Conservation (phyloP, 2,329 filamentous ascomycete species). For the Aspergillus sp. region DNA sequence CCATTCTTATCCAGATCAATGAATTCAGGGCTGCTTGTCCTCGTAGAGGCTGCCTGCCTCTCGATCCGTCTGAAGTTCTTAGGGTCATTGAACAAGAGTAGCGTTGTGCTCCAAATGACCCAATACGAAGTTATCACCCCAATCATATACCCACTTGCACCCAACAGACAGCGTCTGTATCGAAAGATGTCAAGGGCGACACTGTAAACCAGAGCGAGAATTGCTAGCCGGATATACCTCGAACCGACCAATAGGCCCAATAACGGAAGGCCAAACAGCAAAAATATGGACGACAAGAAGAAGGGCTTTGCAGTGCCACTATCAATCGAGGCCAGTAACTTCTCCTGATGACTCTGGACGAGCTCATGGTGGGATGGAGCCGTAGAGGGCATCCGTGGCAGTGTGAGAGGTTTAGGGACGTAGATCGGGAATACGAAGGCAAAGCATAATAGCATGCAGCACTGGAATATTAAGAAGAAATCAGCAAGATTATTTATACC, state of each 20-base stretch:
- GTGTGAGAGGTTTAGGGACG: neutral
- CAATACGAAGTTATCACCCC: constrained; percentile 49
- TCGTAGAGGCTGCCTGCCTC: constrained; percentile 14
- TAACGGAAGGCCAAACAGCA: constrained; percentile 31
- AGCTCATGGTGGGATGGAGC: constrained; percentile 22
- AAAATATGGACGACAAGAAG: constrained; percentile 28
- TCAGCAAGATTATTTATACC: too few relatives aligned
- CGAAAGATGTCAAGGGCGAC: constrained; percentile 38
- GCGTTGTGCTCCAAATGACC: constrained; percentile 44
- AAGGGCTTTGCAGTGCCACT: constrained; percentile 25
- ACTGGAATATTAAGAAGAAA: too few relatives aligned
- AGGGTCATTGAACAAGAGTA: constrained; percentile 49
- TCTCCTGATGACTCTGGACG: constrained; percentile 13
- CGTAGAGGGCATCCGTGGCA: constrained; percentile 17
- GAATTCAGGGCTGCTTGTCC: neutral
- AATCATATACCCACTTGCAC: constrained; percentile 47
- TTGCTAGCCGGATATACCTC: constrained; percentile 35
- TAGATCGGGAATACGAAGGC: too few relatives aligned
- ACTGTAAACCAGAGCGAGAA: constrained; percentile 38
- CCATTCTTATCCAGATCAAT: neutral
- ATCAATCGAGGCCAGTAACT: constrained; percentile 18
- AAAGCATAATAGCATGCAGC: too few relatives aligned
- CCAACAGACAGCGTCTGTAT: constrained; percentile 40
- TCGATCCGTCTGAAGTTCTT: constrained; percentile 50
- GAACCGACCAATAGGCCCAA: constrained; percentile 41